Conservation (phyloP, 768 basidiomycete genomes). For the Cystofilobasidium bisporidii region DNA sequence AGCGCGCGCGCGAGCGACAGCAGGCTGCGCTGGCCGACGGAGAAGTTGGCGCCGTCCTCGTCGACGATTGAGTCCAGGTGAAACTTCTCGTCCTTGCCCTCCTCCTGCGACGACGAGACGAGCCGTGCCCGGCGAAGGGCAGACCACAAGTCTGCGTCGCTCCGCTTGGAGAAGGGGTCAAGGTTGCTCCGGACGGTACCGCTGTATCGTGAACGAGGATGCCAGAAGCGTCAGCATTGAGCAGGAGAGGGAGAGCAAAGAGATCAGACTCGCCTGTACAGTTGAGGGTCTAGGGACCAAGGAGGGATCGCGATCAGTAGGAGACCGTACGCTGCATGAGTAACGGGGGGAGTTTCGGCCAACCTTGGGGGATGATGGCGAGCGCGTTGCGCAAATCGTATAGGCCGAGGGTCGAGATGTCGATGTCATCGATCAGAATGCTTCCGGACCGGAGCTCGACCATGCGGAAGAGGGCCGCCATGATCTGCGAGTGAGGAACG, state of each 20-base stretch:
- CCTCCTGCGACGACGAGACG: conserved; percentile 39
- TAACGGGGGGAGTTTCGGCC: conserved; percentile 52
- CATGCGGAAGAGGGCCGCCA: conserved; percentile 61
- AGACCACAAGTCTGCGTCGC: conserved; percentile 77
- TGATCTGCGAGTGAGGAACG: conserved; percentile 50
- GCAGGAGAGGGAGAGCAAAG: neutral
- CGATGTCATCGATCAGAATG: conserved; percentile 68
- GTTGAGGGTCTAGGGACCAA: conserved; percentile 27
- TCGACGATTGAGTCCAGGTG: conserved; percentile 73
- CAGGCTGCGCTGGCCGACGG: conserved; percentile 59
- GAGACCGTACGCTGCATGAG: conserved; percentile 55
- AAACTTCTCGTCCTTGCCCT: conserved; percentile 46
- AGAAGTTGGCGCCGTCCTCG: conserved; percentile 75
- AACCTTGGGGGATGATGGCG: conserved; percentile 36
- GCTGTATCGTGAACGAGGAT: neutral
- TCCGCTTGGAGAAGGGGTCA: conserved; percentile 74
- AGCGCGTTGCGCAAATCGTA: conserved; percentile 48
- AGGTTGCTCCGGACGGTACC: conserved; percentile 62
- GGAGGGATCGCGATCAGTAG: neutral
- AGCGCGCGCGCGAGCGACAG: conserved; percentile 82
- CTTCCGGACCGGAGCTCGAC: conserved; percentile 72
- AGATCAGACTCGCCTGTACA: conserved; percentile 45
- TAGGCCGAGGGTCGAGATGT: conserved; percentile 75
- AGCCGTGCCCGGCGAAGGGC: conserved; percentile 76
- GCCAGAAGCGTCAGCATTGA: neutral